Base-by-base conservation (phyloP, 1,139 yeast species). In the Magnusiomyces suaveolens region DNA sequence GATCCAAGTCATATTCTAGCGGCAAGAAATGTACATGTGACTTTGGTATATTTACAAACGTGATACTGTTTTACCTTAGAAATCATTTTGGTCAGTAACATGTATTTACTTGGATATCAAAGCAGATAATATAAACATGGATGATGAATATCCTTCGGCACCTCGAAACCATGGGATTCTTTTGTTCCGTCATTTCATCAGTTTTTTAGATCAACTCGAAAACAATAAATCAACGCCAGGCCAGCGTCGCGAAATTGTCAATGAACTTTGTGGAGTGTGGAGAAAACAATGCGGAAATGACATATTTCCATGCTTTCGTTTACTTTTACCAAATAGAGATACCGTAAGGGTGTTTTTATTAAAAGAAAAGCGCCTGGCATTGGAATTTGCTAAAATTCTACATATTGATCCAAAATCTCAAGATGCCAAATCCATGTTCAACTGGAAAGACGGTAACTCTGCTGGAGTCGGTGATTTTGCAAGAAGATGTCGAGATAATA, bases 361-460 rank as follows among this genome's bases (percentile, higher is more conserved):
- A 12, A 47, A 47, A 20, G 50, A 47, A 36, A 47, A 33, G 33
- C 23, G 26, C 4, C 26, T 47, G 26, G 50, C 43, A 1, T 36
- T n/a, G 10, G 50, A 47, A 29, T 18, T 47, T 16, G 71, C 77
- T 25, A 70, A 63, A 49, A 75, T 73, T 54, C 75, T 73, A 52
- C 75, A 78, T 64, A 61, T 85, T 64, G 72, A 81, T 56, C 70
- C 74, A 68, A 72, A 71, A n/a, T 75, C 82, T 1, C 70, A 70
- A 1, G 81, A 81, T 39, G 80, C 75, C 26, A 66, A 66, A 44
- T 69, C 81, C 24, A 66, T 80, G 33, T 62, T 66, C 43, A 70
- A 72, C 54, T 81, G 80, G 80, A 79, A 74, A 60, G 66, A 64
- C 32, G 68, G 68, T 14, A 65, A 64, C 10, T 62, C 64, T 16